Conservation (phyloP, 2,329 filamentous ascomycete genomes). For the Berkeleyomyces rouxiae region DNA sequence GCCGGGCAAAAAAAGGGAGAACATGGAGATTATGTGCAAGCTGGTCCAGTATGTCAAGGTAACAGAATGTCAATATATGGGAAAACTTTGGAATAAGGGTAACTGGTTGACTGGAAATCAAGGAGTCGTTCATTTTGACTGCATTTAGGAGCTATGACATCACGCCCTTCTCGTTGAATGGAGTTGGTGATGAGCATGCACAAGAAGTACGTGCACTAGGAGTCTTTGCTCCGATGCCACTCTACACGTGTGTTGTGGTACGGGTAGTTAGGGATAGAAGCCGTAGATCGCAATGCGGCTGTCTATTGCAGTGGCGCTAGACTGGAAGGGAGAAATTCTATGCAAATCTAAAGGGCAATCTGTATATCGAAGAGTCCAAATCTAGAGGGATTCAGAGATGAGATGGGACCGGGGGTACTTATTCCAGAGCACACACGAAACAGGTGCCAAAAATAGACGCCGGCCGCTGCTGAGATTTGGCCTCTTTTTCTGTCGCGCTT, state of each 20-base stretch:
- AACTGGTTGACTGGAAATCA: not conserved
- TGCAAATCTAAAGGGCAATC: not conserved
- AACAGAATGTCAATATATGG: not conserved
- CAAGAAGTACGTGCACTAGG: not conserved
- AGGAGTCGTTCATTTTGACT: not conserved
- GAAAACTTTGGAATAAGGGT: not conserved
- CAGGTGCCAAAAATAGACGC: not conserved
- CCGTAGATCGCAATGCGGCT: not conserved
- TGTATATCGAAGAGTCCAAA: not conserved
- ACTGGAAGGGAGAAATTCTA: not conserved
- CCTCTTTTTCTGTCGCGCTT: too few species aligned
- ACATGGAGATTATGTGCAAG: not conserved
- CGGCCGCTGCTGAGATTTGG: not conserved
- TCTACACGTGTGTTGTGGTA: not conserved
- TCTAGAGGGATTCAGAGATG: not conserved
- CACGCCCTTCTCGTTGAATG: not conserved
- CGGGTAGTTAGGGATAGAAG: not conserved
- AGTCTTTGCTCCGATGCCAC: not conserved
- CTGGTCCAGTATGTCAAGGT: not conserved
- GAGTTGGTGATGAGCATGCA: not conserved
- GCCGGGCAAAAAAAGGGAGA: not conserved
- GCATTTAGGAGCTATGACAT: too few species aligned
- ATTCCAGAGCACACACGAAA: not conserved
- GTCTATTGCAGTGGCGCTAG: not conserved
- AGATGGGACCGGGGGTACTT: not conserved